Percentiles rank a stretch among this genome's conserved stretches.
phyloP scores from a whole-genome alignment of 129 eudicot genomes.

The Flaveria ramosissima region DNA sequence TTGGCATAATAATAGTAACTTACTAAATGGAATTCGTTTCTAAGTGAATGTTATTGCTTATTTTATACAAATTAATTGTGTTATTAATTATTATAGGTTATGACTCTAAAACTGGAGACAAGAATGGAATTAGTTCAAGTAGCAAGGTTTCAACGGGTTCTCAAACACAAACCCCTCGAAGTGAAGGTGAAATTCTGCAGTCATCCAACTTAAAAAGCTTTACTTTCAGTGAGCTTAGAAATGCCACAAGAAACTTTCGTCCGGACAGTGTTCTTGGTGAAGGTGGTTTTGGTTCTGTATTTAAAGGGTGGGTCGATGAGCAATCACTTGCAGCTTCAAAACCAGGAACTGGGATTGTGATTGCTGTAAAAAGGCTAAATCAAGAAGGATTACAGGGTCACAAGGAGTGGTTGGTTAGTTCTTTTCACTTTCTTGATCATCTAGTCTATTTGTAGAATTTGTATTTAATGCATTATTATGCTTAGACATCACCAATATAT shows the following conservation, averaged over 20 bases:
- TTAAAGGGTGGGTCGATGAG: slow-evolving; percentile 89
- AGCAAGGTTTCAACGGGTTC: slow-evolving; percentile 65
- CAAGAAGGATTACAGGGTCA: slow-evolving; percentile 91
- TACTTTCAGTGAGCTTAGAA: slow-evolving; percentile 59
- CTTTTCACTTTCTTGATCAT: slow-evolving; percentile 24
- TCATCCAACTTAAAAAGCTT: slow-evolving; percentile 72
- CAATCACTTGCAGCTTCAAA: slow-evolving; percentile 63
- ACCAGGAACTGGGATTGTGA: slow-evolving; percentile 65
- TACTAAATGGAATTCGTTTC: not conserved
- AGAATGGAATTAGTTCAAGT: slow-evolving; percentile 47
- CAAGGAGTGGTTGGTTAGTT: slow-evolving; percentile 84
- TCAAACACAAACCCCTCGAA: slow-evolving; percentile 63
- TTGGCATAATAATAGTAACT: slow-evolving; percentile 2
- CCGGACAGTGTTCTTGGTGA: slow-evolving; percentile 82
- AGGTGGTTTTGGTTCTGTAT: slow-evolving; percentile 92
- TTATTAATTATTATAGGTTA: slow-evolving; percentile 28
- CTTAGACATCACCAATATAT: not conserved
- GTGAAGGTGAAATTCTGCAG: slow-evolving; percentile 77
- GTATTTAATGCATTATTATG: not conserved
- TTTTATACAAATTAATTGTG: slow-evolving; percentile 5
- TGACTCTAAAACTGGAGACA: slow-evolving; percentile 50
- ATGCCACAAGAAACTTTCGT: slow-evolving; percentile 73
- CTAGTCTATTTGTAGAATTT: not conserved
- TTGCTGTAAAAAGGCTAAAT: slow-evolving; percentile 79
- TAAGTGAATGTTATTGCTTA: not conserved